Evolutionary conservation across 2,329 filamentous ascomycete genomes (phyloP), one percentile per base, ranked within the genome.

Genomic region (Graphiopsis chlorocephala): DNA sequence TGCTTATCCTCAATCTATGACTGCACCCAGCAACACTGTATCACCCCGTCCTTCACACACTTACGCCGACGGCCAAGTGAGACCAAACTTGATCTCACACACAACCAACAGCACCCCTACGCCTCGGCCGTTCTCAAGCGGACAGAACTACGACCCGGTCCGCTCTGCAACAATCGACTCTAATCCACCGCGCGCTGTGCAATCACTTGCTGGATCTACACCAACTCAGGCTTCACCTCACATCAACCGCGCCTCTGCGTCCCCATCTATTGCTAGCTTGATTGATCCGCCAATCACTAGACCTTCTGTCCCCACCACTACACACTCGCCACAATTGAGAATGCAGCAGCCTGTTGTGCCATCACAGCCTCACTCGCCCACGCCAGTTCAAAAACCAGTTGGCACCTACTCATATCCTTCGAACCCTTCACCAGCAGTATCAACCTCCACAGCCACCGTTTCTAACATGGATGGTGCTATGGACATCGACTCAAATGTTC

Each of bases 71-170:
- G 59, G 59, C 17, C 33, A 28, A 8, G 45, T 61, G 28, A 38
- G 59, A 25, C 59, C 59, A 26, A 61, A 61, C 26, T 33, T 61
- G 25, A 48, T 47, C 47, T 61, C 70, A 69, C 66, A 68, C 72
- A 64, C 69, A 65, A 67, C 76, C 45, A 45, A 26, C 20, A 81
- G 78, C 64, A 55, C 64, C 23, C 66, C 69, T 20, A 66, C 70
- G 14, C 80, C 82, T 61, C 78, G 83, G 64, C 81, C 80, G 68
- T 76, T 89, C 58, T 88, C 89, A 15, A 90, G 90, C 72, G 90
- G 92, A 50, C 91, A 92, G 73, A 92, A 90, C 72, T 97, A 95
- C 78, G 93, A 97, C 76, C 93, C 93, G 0, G 92, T 97, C 68
- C 90, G 63, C 23, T 68, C 68, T n/a, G 90, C 86, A 2, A 86